These are phyloP conservation scores for Umbelopsis sp. DNA, from an alignment of 192 early-diverging fungal species.

Conservation along the genomic window DNA sequence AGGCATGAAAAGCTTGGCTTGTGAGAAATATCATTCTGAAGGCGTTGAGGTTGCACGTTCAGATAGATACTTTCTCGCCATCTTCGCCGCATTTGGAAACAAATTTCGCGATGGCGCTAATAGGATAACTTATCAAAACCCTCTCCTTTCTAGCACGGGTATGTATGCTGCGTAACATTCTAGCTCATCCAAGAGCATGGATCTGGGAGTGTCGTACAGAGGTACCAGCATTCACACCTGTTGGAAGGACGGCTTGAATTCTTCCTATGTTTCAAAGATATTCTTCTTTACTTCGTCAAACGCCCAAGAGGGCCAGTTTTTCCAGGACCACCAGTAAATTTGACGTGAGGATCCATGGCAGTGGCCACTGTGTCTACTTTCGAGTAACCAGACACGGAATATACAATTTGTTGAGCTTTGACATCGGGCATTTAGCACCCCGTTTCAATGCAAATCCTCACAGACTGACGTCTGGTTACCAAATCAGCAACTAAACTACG, in stretches of 20 bases:
- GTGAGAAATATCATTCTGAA: constrained; percentile 4
- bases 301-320: background rate
- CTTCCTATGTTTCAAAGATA: background rate
- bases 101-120: constrained; percentile 1
- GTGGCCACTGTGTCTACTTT: background rate
- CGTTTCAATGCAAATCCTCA: background rate
- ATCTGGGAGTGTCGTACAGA: background rate
- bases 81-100: constrained; percentile 1
- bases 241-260: constrained; percentile 10
- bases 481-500: background rate
- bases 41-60: background rate
- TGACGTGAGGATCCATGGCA: constrained; percentile 3
- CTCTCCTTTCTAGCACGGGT: background rate
- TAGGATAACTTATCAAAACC: background rate
- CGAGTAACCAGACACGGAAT: background rate
- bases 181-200: constrained; percentile 4
- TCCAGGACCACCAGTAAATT: constrained; percentile 7
- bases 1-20: background rate
- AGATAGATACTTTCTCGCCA: constrained; percentile 3
- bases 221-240: constrained; percentile 4
- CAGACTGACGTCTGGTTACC: constrained; percentile 3
- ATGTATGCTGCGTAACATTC: background rate
- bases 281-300: constrained; percentile 1
- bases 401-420: background rate
- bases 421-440: background rate